Base-by-base conservation (phyloP, 257 asterid species). In the Scutellaria barbata region DNA sequence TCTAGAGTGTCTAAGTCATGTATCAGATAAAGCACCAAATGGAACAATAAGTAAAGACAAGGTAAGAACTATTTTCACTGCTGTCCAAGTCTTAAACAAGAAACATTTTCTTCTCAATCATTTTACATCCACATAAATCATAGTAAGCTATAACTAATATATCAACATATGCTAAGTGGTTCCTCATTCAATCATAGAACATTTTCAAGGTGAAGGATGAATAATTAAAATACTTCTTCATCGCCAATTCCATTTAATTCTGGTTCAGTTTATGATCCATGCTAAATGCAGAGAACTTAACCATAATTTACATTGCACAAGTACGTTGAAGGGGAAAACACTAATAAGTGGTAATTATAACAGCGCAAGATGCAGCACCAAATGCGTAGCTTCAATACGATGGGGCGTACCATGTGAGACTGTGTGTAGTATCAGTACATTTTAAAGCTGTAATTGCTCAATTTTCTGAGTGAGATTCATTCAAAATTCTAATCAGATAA, bases 101-200 rank as follows among this genome's bases (percentile, higher is more conserved):
- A 58, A 67, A 51, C 10, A 1, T 41, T 39, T 55, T 22, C 66
- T 40, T 17, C 57, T 57, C 68, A 51, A n/a, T 64, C 16, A 46
- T 56, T 46, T 46, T 7, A 63, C 30, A 63, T n/a, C 13, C 68
- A 54, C 42, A 42, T 2, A 42, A 35, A 64, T 55, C 45, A 55
- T 42, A 52, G 54, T 18, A 30, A 30, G 35, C 0, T 30, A 5
- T 30, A 30, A 3, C 35, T 2, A 0, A n/a, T n/a, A n/a, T n/a
- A n/a, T n/a, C n/a, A 30, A 30, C 3, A 30, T 30, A 30, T 30
- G 35, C 35, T 1, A 30, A 30, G 5, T 30, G 25, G 25, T 22
- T 22, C 25, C 25, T 1, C 25, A 22, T 22, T 22, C 25, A 22
- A 1, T 22, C 25, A 22, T 1, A 22, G 25, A 2, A 22, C 25